Percentiles rank a stretch among this genome's conserved stretches.
These are phyloP conservation scores for Apiotrichum siamense DNA, from an alignment of 1,284 basidiomycete species.

Conservation along the genomic window DNA sequence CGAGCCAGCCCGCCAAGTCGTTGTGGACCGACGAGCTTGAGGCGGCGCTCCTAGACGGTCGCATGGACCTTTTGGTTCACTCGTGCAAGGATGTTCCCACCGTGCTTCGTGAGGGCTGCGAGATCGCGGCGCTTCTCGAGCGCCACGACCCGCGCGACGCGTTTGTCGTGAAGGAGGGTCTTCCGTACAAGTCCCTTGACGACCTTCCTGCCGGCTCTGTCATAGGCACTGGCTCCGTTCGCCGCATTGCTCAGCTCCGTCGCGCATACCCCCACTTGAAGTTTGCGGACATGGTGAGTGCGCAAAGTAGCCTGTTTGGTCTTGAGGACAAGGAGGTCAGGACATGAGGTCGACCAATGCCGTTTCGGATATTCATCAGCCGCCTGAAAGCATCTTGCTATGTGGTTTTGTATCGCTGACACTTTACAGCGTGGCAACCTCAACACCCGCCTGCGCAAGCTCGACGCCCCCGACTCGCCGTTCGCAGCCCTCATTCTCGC, in stretches of 20 bases:
- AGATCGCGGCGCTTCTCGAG: conserved; percentile 77
- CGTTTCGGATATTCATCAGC: neutral
- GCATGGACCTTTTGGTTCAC: conserved; percentile 91
- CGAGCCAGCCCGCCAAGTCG: conserved; percentile 58
- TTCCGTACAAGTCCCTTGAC: conserved; percentile 66
- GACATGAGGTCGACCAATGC: neutral
- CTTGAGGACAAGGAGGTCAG: neutral
- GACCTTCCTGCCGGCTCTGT: conserved; percentile 84
- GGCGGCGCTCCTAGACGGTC: conserved; percentile 63
- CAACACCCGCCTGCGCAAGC: conserved; percentile 80
- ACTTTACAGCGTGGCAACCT: conserved; percentile 51
- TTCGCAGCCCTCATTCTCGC: conserved; percentile 90
- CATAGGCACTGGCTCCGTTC: conserved; percentile 89
- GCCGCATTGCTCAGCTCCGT: conserved; percentile 85
- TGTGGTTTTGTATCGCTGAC: neutral
- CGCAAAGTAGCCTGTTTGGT: neutral
- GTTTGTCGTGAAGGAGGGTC: conserved; percentile 75
- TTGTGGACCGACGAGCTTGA: conserved; percentile 96
- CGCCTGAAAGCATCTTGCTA: neutral
- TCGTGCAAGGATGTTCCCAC: conserved; percentile 94
- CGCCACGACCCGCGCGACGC: conserved; percentile 87
- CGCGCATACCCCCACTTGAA: conserved; percentile 69
- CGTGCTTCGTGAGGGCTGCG: conserved; percentile 71
- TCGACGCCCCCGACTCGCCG: conserved; percentile 73
- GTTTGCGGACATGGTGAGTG: conserved; percentile 83